Evolutionary conservation across 75 land plant species (phyloP).

Genomic region (Cunninghamia lanceolata): DNA sequence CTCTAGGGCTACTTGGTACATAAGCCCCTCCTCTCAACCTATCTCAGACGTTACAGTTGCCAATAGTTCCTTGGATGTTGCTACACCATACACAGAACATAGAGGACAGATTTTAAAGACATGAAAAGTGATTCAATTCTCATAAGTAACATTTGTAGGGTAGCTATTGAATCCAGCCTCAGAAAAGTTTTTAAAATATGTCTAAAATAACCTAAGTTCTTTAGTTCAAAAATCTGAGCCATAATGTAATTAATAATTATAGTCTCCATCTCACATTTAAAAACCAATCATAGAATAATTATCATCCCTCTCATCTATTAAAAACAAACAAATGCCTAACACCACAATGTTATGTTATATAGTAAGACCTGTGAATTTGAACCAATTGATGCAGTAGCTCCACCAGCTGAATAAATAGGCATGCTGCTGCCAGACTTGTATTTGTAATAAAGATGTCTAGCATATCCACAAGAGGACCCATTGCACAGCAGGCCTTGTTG

Average conservation of each 20-base stretch:
- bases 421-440: slow-evolving; percentile 46
- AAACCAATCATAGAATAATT: background rate
- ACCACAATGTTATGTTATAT: background rate
- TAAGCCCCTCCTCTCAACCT: background rate
- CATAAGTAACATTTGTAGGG: background rate
- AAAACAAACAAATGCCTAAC: background rate
- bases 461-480: slow-evolving; percentile 52
- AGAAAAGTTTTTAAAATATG: background rate
- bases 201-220: background rate
- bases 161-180: background rate
- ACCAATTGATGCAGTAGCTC: slow-evolving; percentile 34
- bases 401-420: slow-evolving; percentile 49
- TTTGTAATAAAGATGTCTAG: slow-evolving; percentile 58
- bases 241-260: background rate
- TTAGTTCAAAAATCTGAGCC: background rate
- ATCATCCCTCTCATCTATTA: background rate
- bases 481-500: slow-evolving; percentile 36
- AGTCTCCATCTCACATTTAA: background rate
- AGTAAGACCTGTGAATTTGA: slow-evolving; percentile 46
- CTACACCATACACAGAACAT: background rate
- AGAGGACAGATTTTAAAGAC: background rate
- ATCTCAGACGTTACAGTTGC: background rate
- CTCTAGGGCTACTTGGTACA: background rate
- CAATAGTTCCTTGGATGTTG: background rate
- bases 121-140: background rate